Conservation (phyloP, 805 yeast species). For the Osmozyma mogii region DNA sequence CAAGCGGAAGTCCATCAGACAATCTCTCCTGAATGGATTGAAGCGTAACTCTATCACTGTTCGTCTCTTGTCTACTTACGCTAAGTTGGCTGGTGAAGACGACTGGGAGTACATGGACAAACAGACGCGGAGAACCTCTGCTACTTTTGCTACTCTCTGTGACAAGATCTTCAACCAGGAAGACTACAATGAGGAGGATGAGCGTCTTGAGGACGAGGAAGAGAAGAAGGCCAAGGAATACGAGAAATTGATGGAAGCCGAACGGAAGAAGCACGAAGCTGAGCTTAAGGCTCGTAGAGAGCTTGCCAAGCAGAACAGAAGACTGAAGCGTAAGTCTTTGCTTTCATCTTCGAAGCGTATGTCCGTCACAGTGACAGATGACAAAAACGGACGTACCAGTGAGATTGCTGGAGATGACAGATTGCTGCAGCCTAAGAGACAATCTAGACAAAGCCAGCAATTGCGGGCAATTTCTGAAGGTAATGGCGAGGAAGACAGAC, state of each 20-base stretch:
- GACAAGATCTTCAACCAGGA: slow-evolving; percentile 73
- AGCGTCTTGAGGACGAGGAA: slow-evolving; percentile 33
- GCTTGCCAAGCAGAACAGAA: slow-evolving; percentile 37
- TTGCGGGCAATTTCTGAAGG: slow-evolving; percentile 33
- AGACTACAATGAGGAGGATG: slow-evolving; percentile 42
- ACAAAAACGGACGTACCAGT: slow-evolving; percentile 7
- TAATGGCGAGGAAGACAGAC: slow-evolving; percentile 20
- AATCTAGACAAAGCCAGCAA: slow-evolving; percentile 17
- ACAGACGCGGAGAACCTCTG: slow-evolving; percentile 68
- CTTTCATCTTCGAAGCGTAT: slow-evolving; percentile 27
- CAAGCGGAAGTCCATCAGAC: slow-evolving; percentile 29
- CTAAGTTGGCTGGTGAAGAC: slow-evolving; percentile 55
- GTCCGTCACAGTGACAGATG: slow-evolving; percentile 30
- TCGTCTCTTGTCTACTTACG: slow-evolving; percentile 63
- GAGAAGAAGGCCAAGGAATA: slow-evolving; percentile 36
- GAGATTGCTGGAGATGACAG: slow-evolving; percentile 20
- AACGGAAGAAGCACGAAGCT: slow-evolving; percentile 44
- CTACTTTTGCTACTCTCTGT: slow-evolving; percentile 70
- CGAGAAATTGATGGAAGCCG: slow-evolving; percentile 40
- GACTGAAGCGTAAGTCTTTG: slow-evolving; percentile 34
- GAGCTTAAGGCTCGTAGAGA: slow-evolving; percentile 41
- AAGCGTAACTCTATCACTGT: slow-evolving; percentile 65
- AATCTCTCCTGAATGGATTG: slow-evolving; percentile 39
- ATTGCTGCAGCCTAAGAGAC: slow-evolving; percentile 31
- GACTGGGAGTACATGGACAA: slow-evolving; percentile 66